Conservation (phyloP, 2,329 filamentous ascomycete genomes). For the Penicillium freii region DNA sequence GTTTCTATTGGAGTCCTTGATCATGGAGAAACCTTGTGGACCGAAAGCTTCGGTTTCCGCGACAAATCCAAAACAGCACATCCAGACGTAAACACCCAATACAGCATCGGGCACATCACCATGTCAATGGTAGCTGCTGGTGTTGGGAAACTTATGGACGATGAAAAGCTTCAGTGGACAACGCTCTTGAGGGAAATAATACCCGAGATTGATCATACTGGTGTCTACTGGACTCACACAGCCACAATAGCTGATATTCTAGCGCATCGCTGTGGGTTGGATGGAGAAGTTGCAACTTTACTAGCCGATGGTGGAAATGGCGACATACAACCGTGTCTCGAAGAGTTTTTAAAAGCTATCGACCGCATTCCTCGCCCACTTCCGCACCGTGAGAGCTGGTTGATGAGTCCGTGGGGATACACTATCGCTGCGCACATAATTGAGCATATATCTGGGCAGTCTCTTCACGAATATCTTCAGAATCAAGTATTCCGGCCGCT, state of each 20-base stretch:
- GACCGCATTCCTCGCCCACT: neutral
- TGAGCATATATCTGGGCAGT: neutral
- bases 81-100: constrained; percentile 1
- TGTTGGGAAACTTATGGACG: constrained; percentile 1
- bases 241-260: constrained; percentile 3
- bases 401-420: neutral
- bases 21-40: neutral
- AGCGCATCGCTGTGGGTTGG: neutral
- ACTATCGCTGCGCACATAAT: neutral
- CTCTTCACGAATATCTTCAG: constrained; percentile 2
- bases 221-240: neutral
- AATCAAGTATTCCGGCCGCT: neutral
- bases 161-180: constrained; percentile 3
- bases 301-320: neutral
- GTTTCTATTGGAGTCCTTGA: constrained; percentile 2
- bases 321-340: neutral
- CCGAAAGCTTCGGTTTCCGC: constrained; percentile 3
- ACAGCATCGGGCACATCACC: neutral
- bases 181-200: neutral
- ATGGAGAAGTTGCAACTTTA: neutral
- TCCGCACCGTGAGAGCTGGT: neutral
- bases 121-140: constrained; percentile 2
- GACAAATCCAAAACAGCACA: neutral
- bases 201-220: neutral
- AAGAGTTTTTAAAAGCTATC: neutral